These are phyloP conservation scores for Hortaea sp. DNA, from an alignment of 2,329 filamentous ascomycete species.

Conservation along the genomic window DNA sequence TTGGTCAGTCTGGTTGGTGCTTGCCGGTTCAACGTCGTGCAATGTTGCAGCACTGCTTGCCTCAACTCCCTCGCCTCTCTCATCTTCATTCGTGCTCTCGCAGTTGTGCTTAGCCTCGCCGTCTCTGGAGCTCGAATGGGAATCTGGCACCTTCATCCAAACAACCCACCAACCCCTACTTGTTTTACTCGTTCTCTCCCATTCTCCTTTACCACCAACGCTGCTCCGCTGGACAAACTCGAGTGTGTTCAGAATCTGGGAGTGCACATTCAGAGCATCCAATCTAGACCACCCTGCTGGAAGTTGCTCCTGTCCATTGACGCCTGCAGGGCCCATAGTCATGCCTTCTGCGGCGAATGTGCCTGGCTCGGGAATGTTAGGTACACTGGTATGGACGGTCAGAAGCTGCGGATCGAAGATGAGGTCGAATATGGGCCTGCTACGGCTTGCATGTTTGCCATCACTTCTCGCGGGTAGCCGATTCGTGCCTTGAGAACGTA, in stretches of 20 bases:
- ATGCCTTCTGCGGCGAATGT: conserved; percentile 31
- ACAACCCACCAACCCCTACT: conserved; percentile 58
- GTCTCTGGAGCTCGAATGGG: conserved; percentile 5
- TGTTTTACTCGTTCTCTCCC: conserved; percentile 54
- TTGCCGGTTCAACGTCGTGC: neutral
- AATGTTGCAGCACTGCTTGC: neutral
- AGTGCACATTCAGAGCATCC: conserved; percentile 53
- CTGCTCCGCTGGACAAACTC: conserved; percentile 30
- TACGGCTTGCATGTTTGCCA: conserved; percentile 11
- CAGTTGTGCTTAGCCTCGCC: neutral
- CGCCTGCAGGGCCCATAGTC: conserved; percentile 6
- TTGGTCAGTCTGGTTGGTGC: too few species aligned
- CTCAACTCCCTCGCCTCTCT: neutral
- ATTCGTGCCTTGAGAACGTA: conserved; percentile 19
- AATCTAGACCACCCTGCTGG: conserved; percentile 40
- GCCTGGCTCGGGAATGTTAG: conserved; percentile 51
- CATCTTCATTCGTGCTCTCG: neutral
- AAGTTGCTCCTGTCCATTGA: conserved; percentile 2
- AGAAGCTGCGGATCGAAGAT: conserved; percentile 50
- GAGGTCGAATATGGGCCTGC: conserved; percentile 46
- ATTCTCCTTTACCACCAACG: conserved; percentile 35
- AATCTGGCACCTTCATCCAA: conserved; percentile 46
- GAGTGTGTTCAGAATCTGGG: conserved; percentile 48
- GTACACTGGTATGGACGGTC: conserved; percentile 51
- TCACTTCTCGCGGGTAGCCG: conserved; percentile 6